Conservation (phyloP, 2,329 filamentous ascomycete genomes). For the Diaporthe humulicola region DNA sequence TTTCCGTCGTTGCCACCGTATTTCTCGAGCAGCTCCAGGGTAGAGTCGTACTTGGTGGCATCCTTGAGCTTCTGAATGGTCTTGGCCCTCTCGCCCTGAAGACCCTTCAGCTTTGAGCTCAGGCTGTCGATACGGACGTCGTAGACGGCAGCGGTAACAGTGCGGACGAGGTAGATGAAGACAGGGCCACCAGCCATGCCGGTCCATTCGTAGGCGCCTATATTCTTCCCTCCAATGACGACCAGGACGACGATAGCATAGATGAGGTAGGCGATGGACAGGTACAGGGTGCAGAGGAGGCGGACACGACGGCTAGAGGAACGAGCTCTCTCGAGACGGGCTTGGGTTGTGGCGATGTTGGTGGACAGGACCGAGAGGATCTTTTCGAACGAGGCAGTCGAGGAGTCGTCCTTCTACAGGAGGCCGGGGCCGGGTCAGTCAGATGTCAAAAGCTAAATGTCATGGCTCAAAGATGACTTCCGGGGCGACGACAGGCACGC, state of each 20-base stretch:
- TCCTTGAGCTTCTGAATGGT: conserved; percentile 96
- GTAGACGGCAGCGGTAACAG: conserved; percentile 77
- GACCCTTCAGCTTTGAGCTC: conserved; percentile 76
- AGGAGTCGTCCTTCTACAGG: conserved; percentile 74
- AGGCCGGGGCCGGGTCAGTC: conserved; percentile 30
- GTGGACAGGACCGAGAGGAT: conserved; percentile 83
- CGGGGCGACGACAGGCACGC: not conserved
- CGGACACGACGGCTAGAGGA: conserved; percentile 82
- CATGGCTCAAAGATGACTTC: not conserved
- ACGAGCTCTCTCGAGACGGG: conserved; percentile 80
- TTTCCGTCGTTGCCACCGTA: conserved; percentile 80
- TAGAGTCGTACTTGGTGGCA: conserved; percentile 96
- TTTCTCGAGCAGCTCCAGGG: conserved; percentile 91
- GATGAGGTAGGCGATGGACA: conserved; percentile 90
- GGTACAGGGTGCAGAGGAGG: conserved; percentile 91
- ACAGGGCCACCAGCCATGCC: conserved; percentile 84
- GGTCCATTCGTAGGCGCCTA: conserved; percentile 82
- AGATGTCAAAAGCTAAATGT: not conserved
- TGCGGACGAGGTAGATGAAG: conserved; percentile 83
- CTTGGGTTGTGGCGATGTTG: conserved; percentile 83
- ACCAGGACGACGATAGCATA: conserved; percentile 85
- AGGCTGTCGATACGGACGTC: conserved; percentile 83
- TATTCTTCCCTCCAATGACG: conserved; percentile 86
- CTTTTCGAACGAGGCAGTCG: conserved; percentile 94
- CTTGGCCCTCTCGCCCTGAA: conserved; percentile 83